Evolutionary conservation across 176 grass and related monocot species (phyloP).

Genomic region (Poa pratensis): DNA sequence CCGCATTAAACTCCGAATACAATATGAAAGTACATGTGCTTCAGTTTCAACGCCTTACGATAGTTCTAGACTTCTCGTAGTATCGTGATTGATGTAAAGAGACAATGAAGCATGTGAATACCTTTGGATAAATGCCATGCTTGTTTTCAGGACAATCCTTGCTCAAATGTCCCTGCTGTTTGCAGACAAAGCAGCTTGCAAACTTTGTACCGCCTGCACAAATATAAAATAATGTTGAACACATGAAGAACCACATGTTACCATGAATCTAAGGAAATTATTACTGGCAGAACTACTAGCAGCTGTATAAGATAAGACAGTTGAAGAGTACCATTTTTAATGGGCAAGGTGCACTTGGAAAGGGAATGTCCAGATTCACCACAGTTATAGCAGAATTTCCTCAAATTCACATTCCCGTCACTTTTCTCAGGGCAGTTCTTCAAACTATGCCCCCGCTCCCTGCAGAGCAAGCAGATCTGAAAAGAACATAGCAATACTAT

Average conservation of each 20-base stretch:
- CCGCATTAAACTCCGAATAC: background rate
- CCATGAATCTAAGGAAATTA: slow-evolving; percentile 4
- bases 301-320: slow-evolving; percentile 9
- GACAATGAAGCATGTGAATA: slow-evolving; percentile 32
- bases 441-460: slow-evolving; percentile 79
- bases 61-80: background rate
- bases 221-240: slow-evolving; percentile 21
- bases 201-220: slow-evolving; percentile 79
- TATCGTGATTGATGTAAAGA: slow-evolving; percentile 3
- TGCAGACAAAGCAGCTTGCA: slow-evolving; percentile 90
- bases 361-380: slow-evolving; percentile 82
- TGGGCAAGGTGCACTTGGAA: slow-evolving; percentile 74
- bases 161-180: slow-evolving; percentile 84
- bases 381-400: slow-evolving; percentile 94
- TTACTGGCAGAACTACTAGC: background rate
- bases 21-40: background rate
- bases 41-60: background rate
- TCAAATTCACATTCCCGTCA: slow-evolving; percentile 52
- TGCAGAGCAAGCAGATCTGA: slow-evolving; percentile 91
- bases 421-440: slow-evolving; percentile 90
- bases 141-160: slow-evolving; percentile 85
- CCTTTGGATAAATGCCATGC: slow-evolving; percentile 97
- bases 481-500: background rate
- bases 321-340: slow-evolving; percentile 69
- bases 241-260: slow-evolving; percentile 6